Percentiles rank a stretch among this genome's conserved stretches.
Conservation (phyloP, 73 alveolate genomes). For the Tetrahymena malaccensis region DNA sequence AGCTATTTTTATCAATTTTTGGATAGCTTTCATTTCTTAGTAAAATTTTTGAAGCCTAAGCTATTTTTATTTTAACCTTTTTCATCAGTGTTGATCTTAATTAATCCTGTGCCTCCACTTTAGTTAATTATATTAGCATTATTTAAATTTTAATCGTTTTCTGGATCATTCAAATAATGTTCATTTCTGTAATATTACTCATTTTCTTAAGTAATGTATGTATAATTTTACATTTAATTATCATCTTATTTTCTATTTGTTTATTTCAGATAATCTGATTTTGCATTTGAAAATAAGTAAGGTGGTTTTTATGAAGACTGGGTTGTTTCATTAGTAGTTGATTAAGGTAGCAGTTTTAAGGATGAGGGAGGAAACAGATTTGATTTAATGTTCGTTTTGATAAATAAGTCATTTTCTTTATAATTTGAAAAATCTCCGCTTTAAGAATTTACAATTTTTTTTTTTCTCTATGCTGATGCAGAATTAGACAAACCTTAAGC, state of each 20-base stretch:
- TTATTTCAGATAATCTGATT: not conserved
- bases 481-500: not conserved
- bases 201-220: not conserved
- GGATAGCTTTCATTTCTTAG: not conserved
- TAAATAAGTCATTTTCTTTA: not conserved
- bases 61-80: not conserved
- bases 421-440: not conserved
- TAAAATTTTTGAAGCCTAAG: not conserved
- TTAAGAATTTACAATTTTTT: not conserved
- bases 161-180: not conserved
- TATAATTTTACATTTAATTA: not conserved
- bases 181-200: not conserved
- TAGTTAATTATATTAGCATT: not conserved
- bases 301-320: not conserved
- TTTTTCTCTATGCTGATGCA: not conserved
- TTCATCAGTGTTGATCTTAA: not conserved
- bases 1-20: not conserved
- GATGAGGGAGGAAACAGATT: not conserved
- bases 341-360: not conserved
- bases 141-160: not conserved
- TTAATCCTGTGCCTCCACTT: not conserved
- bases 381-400: not conserved
- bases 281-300: not conserved
- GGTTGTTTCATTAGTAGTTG: not conserved
- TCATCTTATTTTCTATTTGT: not conserved